Conservation (phyloP, 108 stramenopile species). For the Nannochloropsis oceanica region DNA sequence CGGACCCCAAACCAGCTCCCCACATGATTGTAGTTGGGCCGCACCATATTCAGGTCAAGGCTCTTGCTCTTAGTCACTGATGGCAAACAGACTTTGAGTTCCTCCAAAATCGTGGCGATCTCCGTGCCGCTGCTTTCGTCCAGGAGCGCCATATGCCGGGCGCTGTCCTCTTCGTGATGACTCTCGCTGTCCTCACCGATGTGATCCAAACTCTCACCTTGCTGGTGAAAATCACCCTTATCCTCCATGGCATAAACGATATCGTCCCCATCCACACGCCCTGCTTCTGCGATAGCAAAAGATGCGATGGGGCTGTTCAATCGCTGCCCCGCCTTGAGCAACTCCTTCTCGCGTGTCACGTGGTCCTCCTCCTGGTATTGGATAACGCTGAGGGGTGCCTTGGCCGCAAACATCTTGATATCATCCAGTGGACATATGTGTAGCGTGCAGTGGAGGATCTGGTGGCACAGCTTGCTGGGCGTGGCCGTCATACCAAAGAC, state of each 20-base stretch:
- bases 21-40: not conserved
- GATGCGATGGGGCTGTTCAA: not conserved
- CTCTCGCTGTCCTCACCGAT: not conserved
- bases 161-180: not conserved
- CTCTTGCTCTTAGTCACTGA: not conserved
- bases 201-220: not conserved
- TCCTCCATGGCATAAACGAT: not conserved
- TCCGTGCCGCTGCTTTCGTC: not conserved
- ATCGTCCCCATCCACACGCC: no score
- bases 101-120: not conserved
- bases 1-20: not conserved
- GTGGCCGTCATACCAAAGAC: constrained; percentile 31
- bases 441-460: not conserved
- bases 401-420: not conserved
- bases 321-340: not conserved
- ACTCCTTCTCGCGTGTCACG: not conserved
- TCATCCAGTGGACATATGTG: not conserved
- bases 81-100: not conserved
- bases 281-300: no score
- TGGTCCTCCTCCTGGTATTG: not conserved
- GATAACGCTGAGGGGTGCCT: not conserved
- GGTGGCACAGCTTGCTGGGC: not conserved
- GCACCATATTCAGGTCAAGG: not conserved
- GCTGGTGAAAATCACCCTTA: not conserved
- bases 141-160: not conserved